These are phyloP conservation scores for Cercophora newfieldiana DNA, from an alignment of 495 filamentous ascomycete genomes.

Conservation along the genomic window DNA sequence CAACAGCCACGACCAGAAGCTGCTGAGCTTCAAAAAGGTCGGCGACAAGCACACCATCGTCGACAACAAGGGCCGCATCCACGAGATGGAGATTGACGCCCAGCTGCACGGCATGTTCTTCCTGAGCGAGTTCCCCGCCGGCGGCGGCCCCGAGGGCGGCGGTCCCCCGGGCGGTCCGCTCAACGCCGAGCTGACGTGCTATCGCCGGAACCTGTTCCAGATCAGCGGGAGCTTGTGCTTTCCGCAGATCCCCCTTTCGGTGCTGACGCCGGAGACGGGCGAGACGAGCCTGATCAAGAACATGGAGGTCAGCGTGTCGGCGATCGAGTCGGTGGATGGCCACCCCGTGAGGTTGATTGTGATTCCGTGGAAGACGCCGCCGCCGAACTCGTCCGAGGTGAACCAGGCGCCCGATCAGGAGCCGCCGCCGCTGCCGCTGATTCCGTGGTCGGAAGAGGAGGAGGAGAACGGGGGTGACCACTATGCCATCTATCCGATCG, in stretches of 20 bases:
- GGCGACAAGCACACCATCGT: conserved; percentile 58
- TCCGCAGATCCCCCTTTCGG: conserved; percentile 71
- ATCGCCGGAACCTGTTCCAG: conserved; percentile 89
- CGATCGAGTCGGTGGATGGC: conserved; percentile 84
- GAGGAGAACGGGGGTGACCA: conserved; percentile 56
- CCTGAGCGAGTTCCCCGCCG: conserved; percentile 79
- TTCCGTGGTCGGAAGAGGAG: conserved; percentile 75
- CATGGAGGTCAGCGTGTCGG: conserved; percentile 83
- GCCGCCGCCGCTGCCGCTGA: conserved; percentile 68
- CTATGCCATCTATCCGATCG: conserved; percentile 83
- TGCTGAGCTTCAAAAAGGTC: conserved; percentile 54
- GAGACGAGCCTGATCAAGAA: conserved; percentile 78
- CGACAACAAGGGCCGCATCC: conserved; percentile 55
- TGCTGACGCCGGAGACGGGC: conserved; percentile 68
- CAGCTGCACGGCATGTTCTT: conserved; percentile 98
- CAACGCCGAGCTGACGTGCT: conserved; percentile 85
- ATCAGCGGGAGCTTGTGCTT: conserved; percentile 84
- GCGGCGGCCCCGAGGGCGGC: conserved; percentile 25
- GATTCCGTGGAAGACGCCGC: conserved; percentile 93
- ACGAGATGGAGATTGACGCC: conserved; percentile 65
- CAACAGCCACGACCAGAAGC: conserved; percentile 57
- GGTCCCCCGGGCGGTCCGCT: conserved; percentile 56
- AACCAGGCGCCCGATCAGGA: conserved; percentile 56
- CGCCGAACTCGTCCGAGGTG: conserved; percentile 65
- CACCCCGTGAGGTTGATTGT: conserved; percentile 89